Base-by-base conservation (phyloP, 2,329 filamentous ascomycete genomes). In the Apiospora kogelbergensis region DNA sequence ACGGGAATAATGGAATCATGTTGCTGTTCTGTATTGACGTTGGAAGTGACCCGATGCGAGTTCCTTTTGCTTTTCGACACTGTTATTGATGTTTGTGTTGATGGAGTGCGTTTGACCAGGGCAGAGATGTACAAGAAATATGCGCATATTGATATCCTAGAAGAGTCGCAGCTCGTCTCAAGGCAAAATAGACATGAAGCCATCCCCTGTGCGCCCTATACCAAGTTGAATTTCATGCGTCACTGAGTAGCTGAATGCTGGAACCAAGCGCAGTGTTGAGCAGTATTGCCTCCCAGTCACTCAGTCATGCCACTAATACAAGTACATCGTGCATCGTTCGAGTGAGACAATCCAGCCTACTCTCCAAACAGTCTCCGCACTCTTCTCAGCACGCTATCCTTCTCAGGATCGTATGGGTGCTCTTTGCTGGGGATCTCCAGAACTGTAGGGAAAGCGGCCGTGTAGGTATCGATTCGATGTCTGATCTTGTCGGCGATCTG, bases 371-470 rank as follows among this genome's bases (percentile, higher is more conserved):
- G 73, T 70, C 87, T 84, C 71, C 87, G 84, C 63, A 99, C 96
- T 74, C 96, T 88, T 83, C 95, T 93, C 82, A 99, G 81, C 57
- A 99, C 95, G 78, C 95, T 98, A 81, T 99, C 96, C 85, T 99
- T 99, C 83, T 99, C 96, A 0, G 96, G 96, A 76, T 99, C 95
- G 79, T 99, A 99, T 2, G 96, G 96, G 80, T 99, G 96, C 80
- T 99, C 96, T 86, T 99, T 99, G 83, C 94, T 97, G 30, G 96
- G 96, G 71, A 99, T 98, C 82, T 99, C 96, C 69, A 99, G 89
- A 68, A 99, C 88, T 26, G 94, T 91, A n/a, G 96, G 96, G 82
- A 99, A 99, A 5, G 96, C 95, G 65, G 95, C 93, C 24, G 94
- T 95, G 82, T 97, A 98, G 45, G 89, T 90, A 81, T 99, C 96